Base-by-base conservation (phyloP, 192 early-diverging fungal species). In the Rhizoclosmatium globosum region DNA sequence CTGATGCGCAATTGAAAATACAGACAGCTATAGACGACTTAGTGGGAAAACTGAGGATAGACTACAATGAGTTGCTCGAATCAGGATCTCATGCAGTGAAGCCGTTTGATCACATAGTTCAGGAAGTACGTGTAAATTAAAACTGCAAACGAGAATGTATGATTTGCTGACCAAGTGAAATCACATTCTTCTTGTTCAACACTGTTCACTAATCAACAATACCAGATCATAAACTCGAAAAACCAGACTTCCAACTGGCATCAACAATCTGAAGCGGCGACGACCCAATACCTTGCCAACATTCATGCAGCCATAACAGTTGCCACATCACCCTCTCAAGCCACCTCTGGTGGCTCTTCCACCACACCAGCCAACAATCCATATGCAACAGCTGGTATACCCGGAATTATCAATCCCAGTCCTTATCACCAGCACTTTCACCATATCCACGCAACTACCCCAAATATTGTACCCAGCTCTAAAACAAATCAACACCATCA, bases 321-420 rank as follows among this genome's bases (percentile, higher is more conserved):
- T 21, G 60, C 60, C 60, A 62, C 60, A 7, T 0, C 60, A 7
- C 60, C 21, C 15, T 19, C 9, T 31, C 11, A 7, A 19, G 9
- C 60, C 9, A 7, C 60, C 7, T 19, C 15, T 23, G 21, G 21
- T 19, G 21, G 21, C 7, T 7, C 60, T 39, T 6, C 60, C 9
- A 62, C 4, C 60, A 7, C 60, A 39, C 9, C 66, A 9, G 42
- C 39, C 21, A 68, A 17, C 15, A 68, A 68, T 23, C 66, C 66
- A 45, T 68, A 68, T 21, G 66, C 66, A 6, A 68, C 66, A 68
- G 66, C 66, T 19, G 66, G 66, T 1, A 68, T 68, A 11, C 66
- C 66, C 17, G 66, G 66, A 68, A 68, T 68, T 43, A 68, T 68
- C 42, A 68, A 68, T 23, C 66, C 66, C 3, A 68, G 66, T 43